phyloP scores from a whole-genome alignment of 1,139 yeast genomes.

The Pichia sp. region DNA sequence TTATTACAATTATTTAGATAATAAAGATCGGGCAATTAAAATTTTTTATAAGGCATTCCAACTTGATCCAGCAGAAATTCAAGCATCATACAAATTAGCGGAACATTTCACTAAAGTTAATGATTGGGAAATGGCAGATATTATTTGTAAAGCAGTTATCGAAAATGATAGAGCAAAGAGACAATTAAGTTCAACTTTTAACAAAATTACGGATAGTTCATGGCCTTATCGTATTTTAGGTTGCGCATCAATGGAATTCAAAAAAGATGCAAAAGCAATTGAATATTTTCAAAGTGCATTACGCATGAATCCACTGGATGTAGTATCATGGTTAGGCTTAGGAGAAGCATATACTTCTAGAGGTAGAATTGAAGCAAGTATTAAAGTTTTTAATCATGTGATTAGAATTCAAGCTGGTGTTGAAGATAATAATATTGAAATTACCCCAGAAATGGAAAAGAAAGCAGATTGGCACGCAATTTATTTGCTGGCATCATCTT shows the following conservation, averaged over 20 bases:
- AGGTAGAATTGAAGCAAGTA: constrained; percentile 83
- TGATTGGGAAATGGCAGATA: constrained; percentile 85
- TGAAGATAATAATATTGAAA: constrained; percentile 24
- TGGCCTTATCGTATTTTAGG: constrained; percentile 95
- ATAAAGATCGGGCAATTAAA: constrained; percentile 65
- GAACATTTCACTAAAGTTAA: constrained; percentile 54
- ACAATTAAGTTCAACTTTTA: constrained; percentile 35
- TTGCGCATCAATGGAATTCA: constrained; percentile 63
- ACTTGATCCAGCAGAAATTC: constrained; percentile 66
- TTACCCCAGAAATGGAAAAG: constrained; percentile 13
- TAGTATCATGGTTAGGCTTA: constrained; percentile 84
- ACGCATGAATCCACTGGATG: constrained; percentile 59
- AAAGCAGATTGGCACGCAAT: constrained; percentile 45
- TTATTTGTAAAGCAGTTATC: constrained; percentile 58
- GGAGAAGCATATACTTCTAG: constrained; percentile 88
- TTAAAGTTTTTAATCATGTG: constrained; percentile 72
- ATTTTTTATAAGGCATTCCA: constrained; percentile 91
- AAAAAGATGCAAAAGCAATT: constrained; percentile 73
- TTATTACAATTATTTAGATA: constrained; percentile 53
- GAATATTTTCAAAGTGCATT: constrained; percentile 86
- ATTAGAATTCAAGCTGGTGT: constrained; percentile 39
- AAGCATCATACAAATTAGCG: constrained; percentile 70
- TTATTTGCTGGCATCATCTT: constrained; percentile 62
- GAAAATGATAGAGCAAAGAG: constrained; percentile 54
- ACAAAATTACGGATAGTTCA: constrained; percentile 16